phyloP scores from a whole-genome alignment of 116 monocot genomes.

The Posidonia oceanica region DNA sequence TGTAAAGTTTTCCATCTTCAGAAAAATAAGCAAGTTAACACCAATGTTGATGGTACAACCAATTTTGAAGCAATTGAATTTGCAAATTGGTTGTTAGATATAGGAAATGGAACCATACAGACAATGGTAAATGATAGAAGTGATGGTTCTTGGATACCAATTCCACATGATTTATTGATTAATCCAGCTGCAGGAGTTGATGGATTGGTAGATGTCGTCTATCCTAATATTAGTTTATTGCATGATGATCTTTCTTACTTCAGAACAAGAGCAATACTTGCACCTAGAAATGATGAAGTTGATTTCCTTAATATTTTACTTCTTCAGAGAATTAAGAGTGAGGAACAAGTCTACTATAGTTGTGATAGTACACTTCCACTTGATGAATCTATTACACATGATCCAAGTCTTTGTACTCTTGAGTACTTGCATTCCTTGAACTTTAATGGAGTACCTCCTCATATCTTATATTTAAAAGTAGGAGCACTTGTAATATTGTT shows the following conservation, averaged over 20 bases:
- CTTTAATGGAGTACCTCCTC: too few relatives aligned
- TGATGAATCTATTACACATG: background rate
- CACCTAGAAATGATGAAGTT: background rate
- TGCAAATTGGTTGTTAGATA: too few relatives aligned
- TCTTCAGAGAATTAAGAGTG: background rate
- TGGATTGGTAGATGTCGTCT: background rate
- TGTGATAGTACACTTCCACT: background rate
- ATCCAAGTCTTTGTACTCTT: background rate
- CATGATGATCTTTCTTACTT: background rate
- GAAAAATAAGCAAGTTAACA: too few relatives aligned
- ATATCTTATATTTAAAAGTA: too few relatives aligned
- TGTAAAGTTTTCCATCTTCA: too few relatives aligned
- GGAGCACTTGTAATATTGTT: too few relatives aligned
- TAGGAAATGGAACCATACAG: too few relatives aligned
- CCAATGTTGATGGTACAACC: too few relatives aligned
- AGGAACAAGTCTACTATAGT: background rate
- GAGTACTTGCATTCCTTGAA: background rate
- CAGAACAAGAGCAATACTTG: background rate
- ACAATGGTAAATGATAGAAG: too few relatives aligned
- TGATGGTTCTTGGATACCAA: too few relatives aligned
- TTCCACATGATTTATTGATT: too few relatives aligned
- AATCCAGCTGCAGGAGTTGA: background rate
- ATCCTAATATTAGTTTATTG: background rate
- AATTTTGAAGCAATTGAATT: too few relatives aligned
- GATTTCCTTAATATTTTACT: background rate